phyloP scores from a whole-genome alignment of 1,139 yeast species.

The Suhomyces ambrosiae region DNA sequence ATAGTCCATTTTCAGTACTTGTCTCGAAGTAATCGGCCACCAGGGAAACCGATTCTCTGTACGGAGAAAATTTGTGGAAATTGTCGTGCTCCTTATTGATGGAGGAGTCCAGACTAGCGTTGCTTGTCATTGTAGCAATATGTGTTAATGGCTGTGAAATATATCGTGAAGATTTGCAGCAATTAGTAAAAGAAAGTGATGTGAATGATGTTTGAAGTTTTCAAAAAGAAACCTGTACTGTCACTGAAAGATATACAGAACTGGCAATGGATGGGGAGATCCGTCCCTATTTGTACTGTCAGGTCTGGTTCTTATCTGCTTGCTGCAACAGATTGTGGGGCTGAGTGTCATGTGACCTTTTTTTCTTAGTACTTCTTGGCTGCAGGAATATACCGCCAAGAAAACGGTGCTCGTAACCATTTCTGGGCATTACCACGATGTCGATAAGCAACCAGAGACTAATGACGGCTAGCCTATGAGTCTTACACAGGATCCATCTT shows the following conservation, averaged over 20 bases:
- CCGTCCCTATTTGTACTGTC: not conserved
- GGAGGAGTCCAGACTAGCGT: not conserved
- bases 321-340: conserved; percentile 6
- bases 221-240: no score
- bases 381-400: conserved; percentile 9
- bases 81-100: conserved; percentile 3
- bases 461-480: no score
- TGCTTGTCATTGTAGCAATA: not conserved
- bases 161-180: not conserved
- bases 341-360: conserved; percentile 2
- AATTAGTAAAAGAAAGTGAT: no score
- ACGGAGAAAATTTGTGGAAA: conserved; percentile 13
- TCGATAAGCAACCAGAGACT: no score
- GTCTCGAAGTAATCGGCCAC: conserved; percentile 19
- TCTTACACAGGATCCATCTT: no score
- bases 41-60: conserved; percentile 18
- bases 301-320: conserved; percentile 5
- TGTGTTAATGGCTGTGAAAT: no score
- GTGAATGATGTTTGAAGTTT: no score
- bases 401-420: conserved; percentile 8
- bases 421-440: conserved; percentile 2
- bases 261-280: not conserved
- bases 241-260: not conserved
- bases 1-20: conserved; percentile 19
- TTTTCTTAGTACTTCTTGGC: conserved; percentile 11